Conservation (phyloP, 2,329 filamentous ascomycete genomes). For the Neoascochyta sp. region DNA sequence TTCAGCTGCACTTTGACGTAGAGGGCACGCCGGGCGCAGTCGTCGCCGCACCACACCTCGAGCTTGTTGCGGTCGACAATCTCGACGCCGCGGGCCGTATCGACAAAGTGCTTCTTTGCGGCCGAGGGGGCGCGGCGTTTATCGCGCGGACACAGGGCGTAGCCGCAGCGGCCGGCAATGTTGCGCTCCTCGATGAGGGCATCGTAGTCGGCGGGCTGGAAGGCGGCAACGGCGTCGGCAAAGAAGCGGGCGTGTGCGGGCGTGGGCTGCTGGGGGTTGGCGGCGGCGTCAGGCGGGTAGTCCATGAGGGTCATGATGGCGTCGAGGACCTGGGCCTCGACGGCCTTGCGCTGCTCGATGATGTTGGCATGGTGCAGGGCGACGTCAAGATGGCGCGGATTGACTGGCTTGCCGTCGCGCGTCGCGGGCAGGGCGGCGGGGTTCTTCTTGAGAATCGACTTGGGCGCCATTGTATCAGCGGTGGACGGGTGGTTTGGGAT, state of each 20-base stretch:
- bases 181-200: conserved; percentile 86
- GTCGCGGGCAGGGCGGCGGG: conserved; percentile 14
- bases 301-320: conserved; percentile 69
- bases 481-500: not conserved
- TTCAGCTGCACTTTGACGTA: conserved; percentile 86
- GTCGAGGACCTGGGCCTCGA: conserved; percentile 70
- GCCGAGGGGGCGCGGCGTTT: conserved; percentile 53
- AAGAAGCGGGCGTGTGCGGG: conserved; percentile 62
- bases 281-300: conserved; percentile 52
- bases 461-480: conserved; percentile 42
- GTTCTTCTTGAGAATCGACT: conserved; percentile 47
- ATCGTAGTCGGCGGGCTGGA: conserved; percentile 87
- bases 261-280: conserved; percentile 52
- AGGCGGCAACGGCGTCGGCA: conserved; percentile 63
- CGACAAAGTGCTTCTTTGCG: conserved; percentile 60
- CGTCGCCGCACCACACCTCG: conserved; percentile 82
- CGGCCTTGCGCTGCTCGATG: conserved; percentile 76
- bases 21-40: conserved; percentile 73
- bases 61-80: conserved; percentile 69
- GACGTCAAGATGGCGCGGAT: conserved; percentile 53
- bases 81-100: conserved; percentile 54
- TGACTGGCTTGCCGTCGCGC: conserved; percentile 29
- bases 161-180: conserved; percentile 77
- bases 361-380: conserved; percentile 79
- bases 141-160: conserved; percentile 69